Conservation (phyloP, 2,329 filamentous ascomycete species). For the Xylariaceae sp. region DNA sequence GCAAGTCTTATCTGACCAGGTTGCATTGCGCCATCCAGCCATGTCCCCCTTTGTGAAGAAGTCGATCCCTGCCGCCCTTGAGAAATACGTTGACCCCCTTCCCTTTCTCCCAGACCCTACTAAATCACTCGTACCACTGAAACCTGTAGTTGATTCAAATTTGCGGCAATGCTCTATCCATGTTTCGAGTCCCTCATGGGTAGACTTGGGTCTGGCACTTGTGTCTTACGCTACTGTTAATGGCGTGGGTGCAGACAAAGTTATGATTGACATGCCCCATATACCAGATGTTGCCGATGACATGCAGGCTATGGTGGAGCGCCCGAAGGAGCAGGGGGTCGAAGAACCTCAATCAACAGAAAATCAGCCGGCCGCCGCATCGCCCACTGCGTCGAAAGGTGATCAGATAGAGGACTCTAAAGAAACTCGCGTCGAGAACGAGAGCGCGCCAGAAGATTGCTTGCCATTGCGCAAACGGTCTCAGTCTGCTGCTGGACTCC, state of each 20-base stretch:
- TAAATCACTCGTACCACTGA: conserved; percentile 25
- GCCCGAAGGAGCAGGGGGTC: conserved; percentile 18
- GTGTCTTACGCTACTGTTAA: conserved; percentile 35
- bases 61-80: conserved; percentile 48
- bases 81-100: conserved; percentile 57
- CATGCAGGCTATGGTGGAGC: conserved; percentile 25
- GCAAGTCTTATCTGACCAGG: conserved; percentile 49
- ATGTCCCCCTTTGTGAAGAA: conserved; percentile 55
- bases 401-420: conserved; percentile 39
- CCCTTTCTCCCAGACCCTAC: conserved; percentile 56
- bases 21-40: conserved; percentile 56
- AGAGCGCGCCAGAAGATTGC: conserved; percentile 33
- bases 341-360: conserved; percentile 12
- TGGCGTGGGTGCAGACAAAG: conserved; percentile 35
- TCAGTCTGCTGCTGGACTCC: conserved; percentile 57
- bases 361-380: conserved; percentile 8
- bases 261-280: conserved; percentile 38
- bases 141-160: conserved; percentile 12
- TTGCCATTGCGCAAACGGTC: conserved; percentile 53
- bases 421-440: conserved; percentile 31
- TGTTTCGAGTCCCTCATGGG: conserved; percentile 39
- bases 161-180: conserved; percentile 29
- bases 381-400: conserved; percentile 28
- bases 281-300: conserved; percentile 33
- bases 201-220: conserved; percentile 41